Base-by-base conservation (phyloP, 305 asterid genomes). In the Solanum chacoense region DNA sequence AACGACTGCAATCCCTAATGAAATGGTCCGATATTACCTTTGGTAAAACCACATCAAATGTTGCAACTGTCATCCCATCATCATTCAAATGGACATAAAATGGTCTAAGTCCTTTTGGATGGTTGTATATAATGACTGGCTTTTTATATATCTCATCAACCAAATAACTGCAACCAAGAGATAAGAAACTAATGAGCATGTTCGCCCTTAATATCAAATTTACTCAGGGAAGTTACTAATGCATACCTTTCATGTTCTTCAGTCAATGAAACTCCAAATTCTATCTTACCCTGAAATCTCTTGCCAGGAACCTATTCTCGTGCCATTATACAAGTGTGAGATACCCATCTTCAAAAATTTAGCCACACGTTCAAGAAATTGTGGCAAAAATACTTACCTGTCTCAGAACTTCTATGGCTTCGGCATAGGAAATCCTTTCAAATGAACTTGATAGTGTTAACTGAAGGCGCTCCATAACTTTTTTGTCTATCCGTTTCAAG, bases 231-330 rank as follows among this genome's bases (percentile, higher is more conserved):
- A 86, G 87, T 65, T 63, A 76, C 76, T 16, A 38, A 32, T 26
- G 18, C 71, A n/a, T 90, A 94, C 99, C 97, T 93, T 92, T 95
- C 95, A 28, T 95, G 98, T 93, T 97, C 99, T 91, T 97, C 99
- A 4, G 90, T 88, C 75, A 94, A 93, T 79, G 94, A 18, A 87
- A 76, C 90, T 28, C 99, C 99, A 96, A 95, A 97, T 89, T 95
- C 94, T 36, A 94, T 87, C 89, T 88, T 89, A 36, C 90, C 77
- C 24, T 92, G 93, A 36, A 92, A 93, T 40, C 80, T 94, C 85
- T 91, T 93, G 76, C 75, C 90, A 3, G 93, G 73, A 26, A 81
- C 94, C 98, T 97, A 93, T 88, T 91, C 87, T 31, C 22, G 63
- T 83, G 5, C 73, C 42, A 83, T 83, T 50, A 83, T 85, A 45